Evolutionary conservation across 1,139 yeast genomes (phyloP).

Genomic region (Blastobotrys raffinosifermentans): DNA sequence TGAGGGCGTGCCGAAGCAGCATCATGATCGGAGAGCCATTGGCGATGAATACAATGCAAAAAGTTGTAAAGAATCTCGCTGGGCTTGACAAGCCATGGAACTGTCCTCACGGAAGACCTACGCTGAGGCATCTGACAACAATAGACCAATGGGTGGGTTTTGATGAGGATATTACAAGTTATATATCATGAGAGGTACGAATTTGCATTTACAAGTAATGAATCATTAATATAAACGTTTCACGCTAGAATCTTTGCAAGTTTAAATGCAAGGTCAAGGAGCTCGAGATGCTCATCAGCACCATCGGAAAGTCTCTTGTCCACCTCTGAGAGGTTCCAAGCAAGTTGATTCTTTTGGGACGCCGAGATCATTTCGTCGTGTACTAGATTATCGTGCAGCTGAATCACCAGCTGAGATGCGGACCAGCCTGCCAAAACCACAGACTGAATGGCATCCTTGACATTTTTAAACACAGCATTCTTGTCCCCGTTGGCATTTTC

Average conservation of each 20-base stretch:
- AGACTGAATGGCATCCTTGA: conserved; percentile 41
- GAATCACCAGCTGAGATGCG: conserved; percentile 71
- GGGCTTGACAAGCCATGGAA: conserved; percentile 91
- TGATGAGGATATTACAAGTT: conserved; percentile 7
- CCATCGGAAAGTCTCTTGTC: conserved; percentile 79
- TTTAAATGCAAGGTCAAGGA: conserved; percentile 62
- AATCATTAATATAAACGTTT: neutral
- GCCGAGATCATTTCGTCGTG: conserved; percentile 50
- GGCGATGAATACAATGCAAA: conserved; percentile 51
- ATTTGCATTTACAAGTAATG: neutral
- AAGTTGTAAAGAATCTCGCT: conserved; percentile 62
- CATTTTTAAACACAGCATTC: conserved; percentile 37
- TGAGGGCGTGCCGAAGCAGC: conserved; percentile 91
- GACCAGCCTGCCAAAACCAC: conserved; percentile 78
- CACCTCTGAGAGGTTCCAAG: conserved; percentile 62
- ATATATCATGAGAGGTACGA: neutral
- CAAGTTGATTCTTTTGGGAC: conserved; percentile 55
- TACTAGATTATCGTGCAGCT: conserved; percentile 70
- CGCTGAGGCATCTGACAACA: conserved; percentile 82
- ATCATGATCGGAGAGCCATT: conserved; percentile 88
- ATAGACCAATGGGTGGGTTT: conserved; percentile 17
- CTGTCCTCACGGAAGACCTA: conserved; percentile 98
- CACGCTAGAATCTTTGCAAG: conserved; percentile 31
- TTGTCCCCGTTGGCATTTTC: conserved; percentile 10
- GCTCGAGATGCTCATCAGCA: conserved; percentile 82